Evolutionary conservation across 768 basidiomycete species (phyloP), one percentile per base, ranked within the genome.

Genomic region (Gymnopilus junonius): DNA sequence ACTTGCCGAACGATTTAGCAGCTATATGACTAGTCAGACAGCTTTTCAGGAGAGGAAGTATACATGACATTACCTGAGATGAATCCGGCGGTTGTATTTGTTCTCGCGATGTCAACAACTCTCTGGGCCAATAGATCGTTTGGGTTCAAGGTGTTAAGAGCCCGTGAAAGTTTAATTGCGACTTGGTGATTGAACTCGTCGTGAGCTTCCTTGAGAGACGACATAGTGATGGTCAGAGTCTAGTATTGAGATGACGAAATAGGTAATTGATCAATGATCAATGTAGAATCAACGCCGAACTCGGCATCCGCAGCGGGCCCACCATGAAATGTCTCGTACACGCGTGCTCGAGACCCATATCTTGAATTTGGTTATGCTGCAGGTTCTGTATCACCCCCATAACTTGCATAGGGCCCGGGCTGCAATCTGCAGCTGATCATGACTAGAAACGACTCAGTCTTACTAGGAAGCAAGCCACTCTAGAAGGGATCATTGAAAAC

Each of bases 1-100:
- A 95, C 81, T 92, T 92, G 73, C 93, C 94, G 79, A 97, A 96
- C 32, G 89, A 79, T 65, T 82, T 85, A 34, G 91, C 90, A 67
- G 93, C 93, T 89, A 67, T 1, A 65, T n/a, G 25, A 56, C 34
- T 61, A 17, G 37, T 64, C 25, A 43, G 57, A 63, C 20, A 29
- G 20, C 14, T 42, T 40, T 42, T 40, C 58, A 15, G 10, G 42
- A 54, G 23, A 25, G 17, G 20, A 48, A 21, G 27, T 39, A 35
- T 10, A 51, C 8, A 29, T 6, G 17, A n/a, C 12, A 8, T 48
- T 62, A 92, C 92, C 92, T 76, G 82, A 82, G 48, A 87, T 83
- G 73, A 95, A 94, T 2, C 82, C 87, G 12, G 85, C 82, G 21
- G 85, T 68, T 0, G 84, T 68, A 68, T 88, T 92, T 1, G 85